These are phyloP conservation scores for Aspergillus oerlinghausenensis DNA, from an alignment of 2,329 filamentous ascomycete genomes.

Conservation along the genomic window DNA sequence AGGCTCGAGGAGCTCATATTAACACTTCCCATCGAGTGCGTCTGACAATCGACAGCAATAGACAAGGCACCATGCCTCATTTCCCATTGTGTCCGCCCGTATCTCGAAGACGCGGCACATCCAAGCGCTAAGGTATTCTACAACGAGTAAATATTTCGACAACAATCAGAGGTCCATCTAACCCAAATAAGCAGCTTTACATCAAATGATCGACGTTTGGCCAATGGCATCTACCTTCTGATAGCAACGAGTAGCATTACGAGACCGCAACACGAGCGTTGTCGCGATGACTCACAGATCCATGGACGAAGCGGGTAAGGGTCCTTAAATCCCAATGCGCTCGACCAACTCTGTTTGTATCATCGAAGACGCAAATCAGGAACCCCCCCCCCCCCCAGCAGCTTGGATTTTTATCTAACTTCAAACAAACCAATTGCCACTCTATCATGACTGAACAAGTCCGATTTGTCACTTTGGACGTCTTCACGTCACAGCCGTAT, in stretches of 20 bases:
- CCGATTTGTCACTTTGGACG: slow-evolving; percentile 37
- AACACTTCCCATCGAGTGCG: neutral
- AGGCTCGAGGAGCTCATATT: neutral
- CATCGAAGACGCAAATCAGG: neutral
- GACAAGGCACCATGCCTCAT: neutral
- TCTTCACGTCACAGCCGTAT: slow-evolving; percentile 41
- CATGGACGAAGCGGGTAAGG: neutral
- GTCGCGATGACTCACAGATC: neutral
- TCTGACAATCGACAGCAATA: neutral
- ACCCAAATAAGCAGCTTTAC: neutral
- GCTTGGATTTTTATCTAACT: neutral
- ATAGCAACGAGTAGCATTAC: neutral
- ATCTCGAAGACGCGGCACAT: neutral
- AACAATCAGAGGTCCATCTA: neutral
- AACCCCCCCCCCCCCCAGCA: neutral
- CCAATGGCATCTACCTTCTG: neutral
- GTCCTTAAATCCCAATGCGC: neutral
- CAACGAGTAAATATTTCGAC: neutral
- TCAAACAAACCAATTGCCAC: neutral
- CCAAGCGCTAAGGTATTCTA: neutral
- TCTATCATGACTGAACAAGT: slow-evolving; percentile 22
- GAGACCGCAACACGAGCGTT: neutral
- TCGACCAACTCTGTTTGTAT: neutral
- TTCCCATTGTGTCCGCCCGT: neutral
- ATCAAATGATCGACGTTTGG: neutral